Evolutionary conservation across 1,139 yeast genomes (phyloP).

Genomic region (Geotrichum cucujoidarum): DNA sequence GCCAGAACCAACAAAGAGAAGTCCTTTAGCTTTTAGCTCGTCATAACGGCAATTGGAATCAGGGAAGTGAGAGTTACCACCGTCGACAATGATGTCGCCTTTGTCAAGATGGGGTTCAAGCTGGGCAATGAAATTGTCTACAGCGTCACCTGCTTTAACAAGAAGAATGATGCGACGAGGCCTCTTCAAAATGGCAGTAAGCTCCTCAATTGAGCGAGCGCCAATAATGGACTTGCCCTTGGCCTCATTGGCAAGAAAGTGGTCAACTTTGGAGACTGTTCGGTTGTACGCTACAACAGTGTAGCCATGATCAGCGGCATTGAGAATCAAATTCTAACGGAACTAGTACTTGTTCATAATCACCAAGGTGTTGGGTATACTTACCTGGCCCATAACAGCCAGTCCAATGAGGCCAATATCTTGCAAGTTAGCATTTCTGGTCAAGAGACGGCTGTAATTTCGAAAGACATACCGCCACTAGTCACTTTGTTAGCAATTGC

Average conservation of each 20-base stretch:
- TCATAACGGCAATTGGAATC: conserved; percentile 96
- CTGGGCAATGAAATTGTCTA: conserved; percentile 85
- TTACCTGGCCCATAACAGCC: conserved; percentile 96
- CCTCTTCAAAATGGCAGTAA: conserved; percentile 83
- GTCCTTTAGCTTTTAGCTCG: conserved; percentile 81
- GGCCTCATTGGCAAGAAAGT: conserved; percentile 89
- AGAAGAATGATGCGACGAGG: conserved; percentile 93
- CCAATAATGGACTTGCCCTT: conserved; percentile 81
- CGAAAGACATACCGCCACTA: conserved; percentile 22
- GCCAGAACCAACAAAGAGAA: conserved; percentile 96
- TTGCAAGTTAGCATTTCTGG: conserved; percentile 23
- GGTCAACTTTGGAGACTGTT: conserved; percentile 92
- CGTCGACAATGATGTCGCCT: conserved; percentile 98
- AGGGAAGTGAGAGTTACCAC: conserved; percentile 99
- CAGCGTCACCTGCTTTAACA: conserved; percentile 96
- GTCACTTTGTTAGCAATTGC: conserved; percentile 16
- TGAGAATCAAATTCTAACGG: conserved; percentile 71
- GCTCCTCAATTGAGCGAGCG: conserved; percentile 87
- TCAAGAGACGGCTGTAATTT: neutral
- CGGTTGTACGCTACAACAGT: conserved; percentile 98
- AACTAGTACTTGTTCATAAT: conserved; percentile 8
- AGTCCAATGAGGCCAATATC: conserved; percentile 98
- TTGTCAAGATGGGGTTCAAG: conserved; percentile 86
- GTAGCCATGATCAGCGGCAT: conserved; percentile 90
- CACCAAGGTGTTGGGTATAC: conserved; percentile 20